Evolutionary conservation across 2,329 filamentous ascomycete species (phyloP).

Genomic region (Arachnopeziza araneosa): DNA sequence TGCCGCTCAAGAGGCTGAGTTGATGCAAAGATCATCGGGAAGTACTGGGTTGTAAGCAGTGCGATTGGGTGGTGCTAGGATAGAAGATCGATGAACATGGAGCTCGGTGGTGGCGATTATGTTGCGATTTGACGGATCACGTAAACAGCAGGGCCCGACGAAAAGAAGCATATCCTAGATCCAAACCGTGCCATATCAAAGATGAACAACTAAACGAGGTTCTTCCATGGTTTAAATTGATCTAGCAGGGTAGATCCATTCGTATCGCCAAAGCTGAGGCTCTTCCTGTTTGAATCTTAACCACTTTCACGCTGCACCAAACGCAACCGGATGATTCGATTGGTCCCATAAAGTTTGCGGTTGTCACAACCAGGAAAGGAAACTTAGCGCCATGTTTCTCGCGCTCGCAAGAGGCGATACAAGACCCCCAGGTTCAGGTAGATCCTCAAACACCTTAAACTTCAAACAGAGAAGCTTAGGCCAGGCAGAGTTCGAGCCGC

Average conservation of each 20-base stretch:
- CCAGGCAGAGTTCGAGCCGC: background rate
- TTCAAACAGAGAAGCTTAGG: conserved; percentile 7
- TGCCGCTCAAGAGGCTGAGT: background rate
- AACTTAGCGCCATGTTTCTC: background rate
- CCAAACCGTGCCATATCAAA: background rate
- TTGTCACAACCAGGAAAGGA: conserved; percentile 1
- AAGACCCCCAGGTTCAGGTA: conserved; percentile 9
- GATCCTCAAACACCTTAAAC: conserved; percentile 20
- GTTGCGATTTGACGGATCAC: background rate
- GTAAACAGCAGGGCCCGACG: background rate
- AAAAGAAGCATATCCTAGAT: background rate
- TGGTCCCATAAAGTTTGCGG: conserved; percentile 11
- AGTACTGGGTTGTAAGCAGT: background rate
- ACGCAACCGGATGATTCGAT: conserved; percentile 9
- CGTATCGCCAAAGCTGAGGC: conserved; percentile 17
- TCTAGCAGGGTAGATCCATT: background rate
- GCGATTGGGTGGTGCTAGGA: background rate
- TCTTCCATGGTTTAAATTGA: conserved; percentile 2
- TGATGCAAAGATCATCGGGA: background rate
- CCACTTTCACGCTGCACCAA: conserved; percentile 1
- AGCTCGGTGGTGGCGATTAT: background rate
- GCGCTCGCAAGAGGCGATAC: background rate
- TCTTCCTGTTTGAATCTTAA: conserved; percentile 23
- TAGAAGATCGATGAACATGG: background rate
- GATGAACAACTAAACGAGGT: background rate